phyloP scores from a whole-genome alignment of 805 yeast genomes.

The Yarrowia bubula region DNA sequence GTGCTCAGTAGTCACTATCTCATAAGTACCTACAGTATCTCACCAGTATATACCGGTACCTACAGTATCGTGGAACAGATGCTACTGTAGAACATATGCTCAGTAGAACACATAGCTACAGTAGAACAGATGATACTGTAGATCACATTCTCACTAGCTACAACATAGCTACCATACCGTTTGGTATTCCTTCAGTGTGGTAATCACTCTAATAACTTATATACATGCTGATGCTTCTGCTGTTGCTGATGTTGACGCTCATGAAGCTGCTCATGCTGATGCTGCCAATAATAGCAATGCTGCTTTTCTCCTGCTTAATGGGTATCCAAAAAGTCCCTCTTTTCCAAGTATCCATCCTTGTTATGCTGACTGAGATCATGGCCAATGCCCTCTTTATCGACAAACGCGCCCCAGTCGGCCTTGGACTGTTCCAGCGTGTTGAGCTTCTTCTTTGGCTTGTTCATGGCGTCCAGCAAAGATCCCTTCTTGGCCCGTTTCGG shows the following conservation, averaged over 20 bases:
- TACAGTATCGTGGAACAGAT: too few relatives aligned
- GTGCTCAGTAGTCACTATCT: too few relatives aligned
- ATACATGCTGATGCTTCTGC: neutral
- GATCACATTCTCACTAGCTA: too few relatives aligned
- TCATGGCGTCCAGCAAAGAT: slow-evolving; percentile 16
- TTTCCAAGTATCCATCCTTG: slow-evolving; percentile 87
- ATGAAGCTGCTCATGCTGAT: too few relatives aligned
- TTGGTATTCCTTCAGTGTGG: neutral
- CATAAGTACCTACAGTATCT: too few relatives aligned
- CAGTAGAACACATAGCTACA: neutral
- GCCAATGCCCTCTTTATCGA: slow-evolving; percentile 76
- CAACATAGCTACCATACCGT: too few relatives aligned
- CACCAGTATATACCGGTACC: too few relatives aligned
- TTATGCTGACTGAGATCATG: slow-evolving; percentile 80
- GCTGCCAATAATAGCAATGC: too few relatives aligned
- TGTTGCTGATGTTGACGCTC: too few relatives aligned
- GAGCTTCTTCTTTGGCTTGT: slow-evolving; percentile 60
- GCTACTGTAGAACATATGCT: neutral
- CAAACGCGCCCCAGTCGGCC: slow-evolving; percentile 92
- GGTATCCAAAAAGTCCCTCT: slow-evolving; percentile 75
- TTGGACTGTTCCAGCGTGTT: slow-evolving; percentile 91
- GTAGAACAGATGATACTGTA: too few relatives aligned
- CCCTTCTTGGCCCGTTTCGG: slow-evolving; percentile 12
- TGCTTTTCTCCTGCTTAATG: neutral
- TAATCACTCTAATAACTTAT: neutral